These are phyloP conservation scores for Candida yuanshanica DNA, from an alignment of 805 yeast genomes.

Conservation along the genomic window DNA sequence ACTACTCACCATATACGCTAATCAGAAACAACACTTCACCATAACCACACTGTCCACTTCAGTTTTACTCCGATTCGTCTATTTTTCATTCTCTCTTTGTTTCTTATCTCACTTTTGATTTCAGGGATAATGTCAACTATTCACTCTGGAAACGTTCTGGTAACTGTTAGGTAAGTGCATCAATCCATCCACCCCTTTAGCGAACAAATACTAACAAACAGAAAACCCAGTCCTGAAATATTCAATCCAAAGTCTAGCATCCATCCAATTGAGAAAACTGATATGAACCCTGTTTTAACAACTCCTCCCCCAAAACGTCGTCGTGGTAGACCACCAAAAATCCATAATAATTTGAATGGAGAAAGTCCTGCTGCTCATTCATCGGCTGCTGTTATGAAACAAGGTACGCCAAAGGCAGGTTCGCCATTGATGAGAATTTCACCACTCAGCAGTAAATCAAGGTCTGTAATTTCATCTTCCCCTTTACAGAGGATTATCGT, in stretches of 20 bases:
- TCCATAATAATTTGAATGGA: conserved; percentile 3
- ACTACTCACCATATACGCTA: too few relatives aligned
- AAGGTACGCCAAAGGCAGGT: conserved; percentile 24
- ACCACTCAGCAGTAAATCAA: conserved; percentile 11
- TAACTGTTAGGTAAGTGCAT: background rate
- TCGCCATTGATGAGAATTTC: conserved; percentile 26
- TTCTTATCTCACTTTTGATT: background rate
- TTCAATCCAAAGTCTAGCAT: background rate
- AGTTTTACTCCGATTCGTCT: background rate
- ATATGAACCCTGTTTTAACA: background rate
- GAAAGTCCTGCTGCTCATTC: conserved; percentile 20
- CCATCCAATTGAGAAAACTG: background rate
- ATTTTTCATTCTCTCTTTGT: background rate
- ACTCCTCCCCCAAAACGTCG: conserved; percentile 24
- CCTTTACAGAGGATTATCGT: conserved; percentile 12
- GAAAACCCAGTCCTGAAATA: background rate
- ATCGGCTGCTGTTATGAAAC: conserved; percentile 25
- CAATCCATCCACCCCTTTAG: background rate
- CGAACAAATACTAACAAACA: background rate
- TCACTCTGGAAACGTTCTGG: background rate
- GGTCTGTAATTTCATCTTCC: conserved; percentile 2
- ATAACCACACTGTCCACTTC: too few relatives aligned
- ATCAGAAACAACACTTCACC: too few relatives aligned
- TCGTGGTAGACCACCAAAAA: conserved; percentile 26
- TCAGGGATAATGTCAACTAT: background rate